Percentiles rank a stretch among this genome's conserved stretches.
Evolutionary conservation across 2,329 filamentous ascomycete species (phyloP).

Genomic region (Clathrospora elynae): DNA sequence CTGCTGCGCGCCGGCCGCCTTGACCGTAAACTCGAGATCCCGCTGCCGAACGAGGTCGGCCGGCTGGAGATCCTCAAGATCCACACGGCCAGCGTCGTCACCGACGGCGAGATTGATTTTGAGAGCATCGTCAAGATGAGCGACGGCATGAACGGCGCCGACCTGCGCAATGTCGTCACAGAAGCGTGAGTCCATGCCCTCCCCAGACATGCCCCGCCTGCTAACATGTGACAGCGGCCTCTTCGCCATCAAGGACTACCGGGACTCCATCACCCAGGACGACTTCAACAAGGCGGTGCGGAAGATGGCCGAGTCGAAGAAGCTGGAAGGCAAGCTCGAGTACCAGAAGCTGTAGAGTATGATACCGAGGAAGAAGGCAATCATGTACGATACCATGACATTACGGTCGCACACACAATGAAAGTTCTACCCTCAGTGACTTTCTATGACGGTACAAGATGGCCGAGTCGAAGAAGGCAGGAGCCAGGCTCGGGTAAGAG

Average conservation of each 20-base stretch:
- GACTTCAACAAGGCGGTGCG: constrained; percentile 99
- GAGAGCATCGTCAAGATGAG: constrained; percentile 99
- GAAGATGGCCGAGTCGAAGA: constrained; percentile 97
- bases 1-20: constrained; percentile 89
- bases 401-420: constrained; percentile 15
- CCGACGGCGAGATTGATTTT: constrained; percentile 96
- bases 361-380: constrained; percentile 22
- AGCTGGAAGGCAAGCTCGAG: constrained; percentile 96
- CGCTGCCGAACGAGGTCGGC: constrained; percentile 94
- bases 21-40: constrained; percentile 97
- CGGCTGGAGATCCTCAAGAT: constrained; percentile 98
- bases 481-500: no score
- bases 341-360: constrained; percentile 83
- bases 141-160: constrained; percentile 94
- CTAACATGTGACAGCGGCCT: constrained; percentile 67
- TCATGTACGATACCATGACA: constrained; percentile 12
- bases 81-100: constrained; percentile 81
- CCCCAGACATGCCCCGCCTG: neutral
- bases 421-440: constrained; percentile 6
- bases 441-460: no score
- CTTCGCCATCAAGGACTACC: constrained; percentile 97
- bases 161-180: constrained; percentile 96
- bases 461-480: no score
- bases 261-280: constrained; percentile 95
- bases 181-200: constrained; percentile 75